Conservation (phyloP, 768 basidiomycete species). For the Tephrocybe sp. region DNA sequence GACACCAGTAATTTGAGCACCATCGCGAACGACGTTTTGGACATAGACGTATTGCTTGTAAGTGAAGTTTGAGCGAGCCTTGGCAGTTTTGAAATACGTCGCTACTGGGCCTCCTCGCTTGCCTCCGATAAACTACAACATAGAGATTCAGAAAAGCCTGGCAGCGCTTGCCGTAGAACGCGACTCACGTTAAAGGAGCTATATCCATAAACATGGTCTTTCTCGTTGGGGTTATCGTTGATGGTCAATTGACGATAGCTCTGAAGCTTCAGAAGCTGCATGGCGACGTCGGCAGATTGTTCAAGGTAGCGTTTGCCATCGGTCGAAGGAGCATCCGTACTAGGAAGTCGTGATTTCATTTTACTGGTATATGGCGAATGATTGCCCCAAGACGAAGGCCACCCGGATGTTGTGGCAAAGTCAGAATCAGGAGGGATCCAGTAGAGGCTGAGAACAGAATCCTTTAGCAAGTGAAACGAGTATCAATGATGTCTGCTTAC, state of each 20-base stretch:
- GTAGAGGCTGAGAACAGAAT: slow-evolving; percentile 38
- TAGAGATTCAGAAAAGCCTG: neutral
- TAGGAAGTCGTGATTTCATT: slow-evolving; percentile 48
- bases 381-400: slow-evolving; percentile 54
- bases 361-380: slow-evolving; percentile 49
- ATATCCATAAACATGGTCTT: slow-evolving; percentile 62
- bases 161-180: no score
- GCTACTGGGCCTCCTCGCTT: slow-evolving; percentile 58
- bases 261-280: slow-evolving; percentile 41
- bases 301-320: slow-evolving; percentile 61
- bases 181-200: slow-evolving; percentile 37
- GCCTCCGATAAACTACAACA: slow-evolving; percentile 37
- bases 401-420: slow-evolving; percentile 48
- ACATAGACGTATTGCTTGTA: slow-evolving; percentile 49
- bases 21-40: slow-evolving; percentile 53
- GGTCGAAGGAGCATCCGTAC: slow-evolving; percentile 56
- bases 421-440: slow-evolving; percentile 53
- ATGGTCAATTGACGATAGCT: slow-evolving; percentile 54
- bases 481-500: slow-evolving; percentile 34
- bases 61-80: slow-evolving; percentile 47
- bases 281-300: slow-evolving; percentile 43
- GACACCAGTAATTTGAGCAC: slow-evolving; percentile 54
- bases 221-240: slow-evolving; percentile 52
- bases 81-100: slow-evolving; percentile 57
- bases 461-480: neutral